Evolutionary conservation across 2,329 filamentous ascomycete species (phyloP), one percentile per base, ranked within the genome.

Genomic region (Diaporthe velutina): DNA sequence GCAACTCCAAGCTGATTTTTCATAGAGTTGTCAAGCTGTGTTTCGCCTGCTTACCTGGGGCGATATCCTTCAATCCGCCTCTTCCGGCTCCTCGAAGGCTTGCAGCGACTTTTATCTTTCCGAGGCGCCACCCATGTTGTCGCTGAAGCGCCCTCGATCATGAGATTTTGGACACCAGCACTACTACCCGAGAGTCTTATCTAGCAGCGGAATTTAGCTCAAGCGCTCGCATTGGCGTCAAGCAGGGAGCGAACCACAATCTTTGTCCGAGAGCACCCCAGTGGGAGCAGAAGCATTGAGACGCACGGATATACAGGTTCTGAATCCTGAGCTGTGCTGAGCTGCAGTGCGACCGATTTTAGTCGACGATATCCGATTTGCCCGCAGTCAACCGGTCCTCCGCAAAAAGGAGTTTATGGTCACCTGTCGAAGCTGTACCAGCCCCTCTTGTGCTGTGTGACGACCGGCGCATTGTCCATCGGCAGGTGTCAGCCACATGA

Each of bases 351-450:
- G 30, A 74, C 73, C 68, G 61, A 64, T 10, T 58, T 50, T 35
- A 25, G 60, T 73, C 40, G 61, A 54, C 68, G 50, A 66, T 54
- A 38, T 76, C 73, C 75, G 68, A 76, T 74, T 76, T 73, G 75
- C 73, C 52, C 73, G 52, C 68, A 30, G 57, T 40, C 70, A 64
- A 42, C 30, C 35, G 48, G 38, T 60, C 42, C 48, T 73, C 50
- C 55, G 60, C 61, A 67, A 45, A 64, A 55, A 70, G 48, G 50
- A 30, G n/a, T 30, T 15, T 40, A 4, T 50, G 25, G 38, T 45
- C 42, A 50, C 28, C 58, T 64, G 30, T 48, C 48, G 38, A 73
- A 52, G 73, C 68, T 42, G 70, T 73, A 70, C 74, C 73, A 66
- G 60, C 68, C 70, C 40, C 61, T 58, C 73, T 58, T 70, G 70